Evolutionary conservation across 208 protist genomes (phyloP).

Genomic region (Willaertia magna): DNA sequence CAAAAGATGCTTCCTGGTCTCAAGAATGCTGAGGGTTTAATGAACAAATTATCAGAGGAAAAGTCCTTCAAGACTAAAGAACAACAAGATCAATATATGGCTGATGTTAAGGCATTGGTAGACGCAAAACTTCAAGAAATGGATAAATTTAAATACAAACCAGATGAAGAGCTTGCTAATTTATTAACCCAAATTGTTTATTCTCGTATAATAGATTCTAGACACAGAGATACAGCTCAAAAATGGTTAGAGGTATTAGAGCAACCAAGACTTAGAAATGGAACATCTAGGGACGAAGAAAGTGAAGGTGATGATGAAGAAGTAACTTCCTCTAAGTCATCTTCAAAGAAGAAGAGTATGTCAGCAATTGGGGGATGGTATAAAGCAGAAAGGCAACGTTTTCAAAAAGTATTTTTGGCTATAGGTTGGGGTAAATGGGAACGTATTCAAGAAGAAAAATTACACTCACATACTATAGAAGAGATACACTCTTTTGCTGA

Average conservation of each 20-base stretch:
- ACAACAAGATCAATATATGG: neutral
- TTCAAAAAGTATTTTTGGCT: conserved; percentile 1
- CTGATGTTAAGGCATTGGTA: neutral
- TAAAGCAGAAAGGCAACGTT: neutral
- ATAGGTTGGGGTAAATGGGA: conserved; percentile 10
- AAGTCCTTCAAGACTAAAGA: neutral
- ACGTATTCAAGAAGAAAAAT: neutral
- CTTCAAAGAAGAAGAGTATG: neutral
- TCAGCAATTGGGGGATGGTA: neutral
- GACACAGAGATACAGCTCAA: neutral
- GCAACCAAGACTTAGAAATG: neutral
- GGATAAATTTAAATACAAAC: neutral
- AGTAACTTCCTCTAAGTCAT: neutral
- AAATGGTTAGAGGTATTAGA: neutral
- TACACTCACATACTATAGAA: neutral
- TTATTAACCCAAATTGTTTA: neutral
- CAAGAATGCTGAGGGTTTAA: neutral
- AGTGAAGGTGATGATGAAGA: neutral
- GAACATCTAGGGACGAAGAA: neutral
- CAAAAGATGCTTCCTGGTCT: neutral
- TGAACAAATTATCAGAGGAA: neutral
- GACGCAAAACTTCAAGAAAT: neutral
- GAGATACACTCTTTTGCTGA: conserved; percentile 2
- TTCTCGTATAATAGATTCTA: neutral
- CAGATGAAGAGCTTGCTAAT: neutral